Percentiles rank a stretch among this genome's conserved stretches.
These are phyloP conservation scores for Vinca major DNA, from an alignment of 305 asterid species.

Conservation along the genomic window DNA sequence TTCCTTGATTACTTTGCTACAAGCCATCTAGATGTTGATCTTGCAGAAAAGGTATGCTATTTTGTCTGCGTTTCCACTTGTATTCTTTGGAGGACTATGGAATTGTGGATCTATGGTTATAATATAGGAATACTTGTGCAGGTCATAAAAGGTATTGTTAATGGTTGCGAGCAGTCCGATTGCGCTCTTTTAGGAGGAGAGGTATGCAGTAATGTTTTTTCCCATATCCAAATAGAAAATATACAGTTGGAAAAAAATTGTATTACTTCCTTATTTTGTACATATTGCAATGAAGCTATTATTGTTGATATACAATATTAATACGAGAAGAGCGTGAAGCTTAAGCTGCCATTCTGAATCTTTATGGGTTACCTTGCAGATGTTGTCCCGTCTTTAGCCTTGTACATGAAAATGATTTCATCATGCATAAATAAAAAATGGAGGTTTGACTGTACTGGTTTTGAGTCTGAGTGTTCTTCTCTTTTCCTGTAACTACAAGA, in stretches of 20 bases:
- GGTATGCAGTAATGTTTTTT: slow-evolving; percentile 30
- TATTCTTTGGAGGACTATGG: not conserved
- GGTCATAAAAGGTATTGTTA: slow-evolving; percentile 90
- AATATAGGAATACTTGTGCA: slow-evolving; percentile 24
- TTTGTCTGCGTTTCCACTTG: not conserved
- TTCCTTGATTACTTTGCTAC: slow-evolving; percentile 96
- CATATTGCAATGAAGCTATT: not conserved
- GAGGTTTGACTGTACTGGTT: too few relatives aligned
- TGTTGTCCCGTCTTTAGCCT: too few relatives aligned
- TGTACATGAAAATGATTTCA: too few relatives aligned
- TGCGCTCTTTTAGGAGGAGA: slow-evolving; percentile 90
- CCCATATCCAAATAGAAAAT: not conserved
- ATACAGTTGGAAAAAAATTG: too few relatives aligned
- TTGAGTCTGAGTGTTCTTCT: too few relatives aligned
- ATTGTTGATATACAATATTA: too few relatives aligned
- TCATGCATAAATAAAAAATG: too few relatives aligned
- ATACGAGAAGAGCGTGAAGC: too few relatives aligned
- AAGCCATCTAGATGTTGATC: slow-evolving; percentile 78
- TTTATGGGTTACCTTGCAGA: too few relatives aligned
- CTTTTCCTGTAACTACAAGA: not conserved
- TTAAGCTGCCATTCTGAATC: too few relatives aligned
- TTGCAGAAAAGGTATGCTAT: slow-evolving; percentile 69
- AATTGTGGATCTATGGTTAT: not conserved
- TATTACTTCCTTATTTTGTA: not conserved
- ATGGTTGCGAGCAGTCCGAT: slow-evolving; percentile 83